Evolutionary conservation across 1,139 yeast genomes (phyloP).

Genomic region (Arxiozyma slooffiae): DNA sequence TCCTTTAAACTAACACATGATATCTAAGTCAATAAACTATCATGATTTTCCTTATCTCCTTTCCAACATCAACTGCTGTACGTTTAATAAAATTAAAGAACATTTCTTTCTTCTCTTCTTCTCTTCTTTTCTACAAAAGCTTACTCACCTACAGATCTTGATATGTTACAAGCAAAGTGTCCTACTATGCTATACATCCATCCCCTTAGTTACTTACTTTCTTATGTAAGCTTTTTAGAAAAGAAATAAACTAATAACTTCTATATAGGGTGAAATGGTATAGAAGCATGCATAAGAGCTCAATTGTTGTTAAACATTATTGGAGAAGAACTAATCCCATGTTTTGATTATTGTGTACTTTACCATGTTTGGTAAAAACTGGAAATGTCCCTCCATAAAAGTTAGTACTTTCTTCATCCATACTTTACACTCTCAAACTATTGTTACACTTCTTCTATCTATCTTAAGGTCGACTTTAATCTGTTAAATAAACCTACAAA

Average conservation of each 20-base stretch:
- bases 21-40: conserved; percentile 6
- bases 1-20: conserved; percentile 6
- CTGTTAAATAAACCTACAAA: not conserved
- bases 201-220: too few relatives aligned
- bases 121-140: too few relatives aligned
- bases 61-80: not conserved
- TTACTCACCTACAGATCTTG: too few relatives aligned
- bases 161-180: not conserved
- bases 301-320: not conserved
- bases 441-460: not conserved
- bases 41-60: conserved; percentile 9
- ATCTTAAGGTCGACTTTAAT: too few relatives aligned
- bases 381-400: not conserved
- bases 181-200: not conserved
- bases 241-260: too few relatives aligned
- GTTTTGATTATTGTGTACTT: not conserved
- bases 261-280: too few relatives aligned
- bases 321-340: not conserved
- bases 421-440: not conserved
- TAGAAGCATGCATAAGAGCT: too few relatives aligned
- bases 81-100: not conserved
- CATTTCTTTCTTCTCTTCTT: not conserved
- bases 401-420: not conserved
- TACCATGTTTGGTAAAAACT: not conserved
- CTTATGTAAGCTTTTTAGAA: too few relatives aligned